These are phyloP conservation scores for Claviceps fusiformis DNA, from an alignment of 2,329 filamentous ascomycete species.

Conservation along the genomic window DNA sequence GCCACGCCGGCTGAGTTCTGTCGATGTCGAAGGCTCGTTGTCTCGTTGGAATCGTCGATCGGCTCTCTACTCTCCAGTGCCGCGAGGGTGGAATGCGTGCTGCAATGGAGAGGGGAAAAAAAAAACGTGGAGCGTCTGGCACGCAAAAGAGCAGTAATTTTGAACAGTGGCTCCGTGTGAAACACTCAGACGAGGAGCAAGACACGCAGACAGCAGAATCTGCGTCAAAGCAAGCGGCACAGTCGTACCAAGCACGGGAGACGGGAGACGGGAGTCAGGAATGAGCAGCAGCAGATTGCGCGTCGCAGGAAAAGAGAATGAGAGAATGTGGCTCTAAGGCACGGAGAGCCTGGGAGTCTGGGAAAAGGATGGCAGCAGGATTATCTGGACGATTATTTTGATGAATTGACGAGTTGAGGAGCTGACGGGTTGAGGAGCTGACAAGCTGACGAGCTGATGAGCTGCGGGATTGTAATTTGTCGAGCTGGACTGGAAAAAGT, in stretches of 20 bases:
- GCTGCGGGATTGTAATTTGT: background rate
- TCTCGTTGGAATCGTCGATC: background rate
- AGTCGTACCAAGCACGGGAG: background rate
- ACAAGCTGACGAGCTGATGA: background rate
- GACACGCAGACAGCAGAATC: background rate
- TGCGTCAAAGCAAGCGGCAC: background rate
- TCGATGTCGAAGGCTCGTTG: background rate
- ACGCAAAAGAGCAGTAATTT: background rate
- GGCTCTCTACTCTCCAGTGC: background rate
- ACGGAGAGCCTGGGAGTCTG: background rate
- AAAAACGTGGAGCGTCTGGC: background rate
- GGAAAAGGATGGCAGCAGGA: background rate
- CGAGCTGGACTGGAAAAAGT: background rate
- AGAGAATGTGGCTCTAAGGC: background rate
- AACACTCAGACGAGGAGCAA: background rate
- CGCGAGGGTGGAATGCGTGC: background rate
- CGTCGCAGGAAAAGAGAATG: background rate
- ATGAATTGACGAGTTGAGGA: background rate
- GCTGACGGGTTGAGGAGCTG: background rate
- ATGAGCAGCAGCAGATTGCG: background rate
- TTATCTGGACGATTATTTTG: background rate
- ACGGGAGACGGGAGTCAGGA: background rate
- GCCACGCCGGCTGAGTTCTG: too few relatives aligned
- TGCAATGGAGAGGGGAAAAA: background rate
- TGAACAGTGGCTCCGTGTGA: background rate